These are phyloP conservation scores for Acephala macrosclerotiorum DNA, from an alignment of 2,329 filamentous ascomycete genomes.

Conservation along the genomic window DNA sequence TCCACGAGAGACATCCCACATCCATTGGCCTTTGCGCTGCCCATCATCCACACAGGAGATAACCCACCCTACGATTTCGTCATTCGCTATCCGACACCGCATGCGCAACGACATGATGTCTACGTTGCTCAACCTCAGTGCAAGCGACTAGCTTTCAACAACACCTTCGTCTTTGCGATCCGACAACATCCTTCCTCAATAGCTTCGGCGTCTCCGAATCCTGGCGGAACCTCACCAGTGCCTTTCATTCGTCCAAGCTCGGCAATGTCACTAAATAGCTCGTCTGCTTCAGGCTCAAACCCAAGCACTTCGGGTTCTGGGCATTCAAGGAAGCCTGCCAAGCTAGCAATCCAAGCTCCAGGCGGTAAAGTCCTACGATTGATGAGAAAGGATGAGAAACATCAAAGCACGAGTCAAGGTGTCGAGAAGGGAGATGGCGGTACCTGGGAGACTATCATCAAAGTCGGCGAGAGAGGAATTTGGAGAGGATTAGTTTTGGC, in stretches of 20 bases:
- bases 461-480: conserved; percentile 81
- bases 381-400: conserved; percentile 78
- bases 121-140: conserved; percentile 98
- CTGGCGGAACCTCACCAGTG: conserved; percentile 55
- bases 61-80: conserved; percentile 96
- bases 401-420: conserved; percentile 42
- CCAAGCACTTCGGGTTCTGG: conserved; percentile 54
- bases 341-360: conserved; percentile 92
- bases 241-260: conserved; percentile 68
- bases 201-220: conserved; percentile 47
- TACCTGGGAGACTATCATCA: conserved; percentile 90
- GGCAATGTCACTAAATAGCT: conserved; percentile 69
- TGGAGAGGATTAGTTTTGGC: conserved; percentile 86
- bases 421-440: conserved; percentile 75
- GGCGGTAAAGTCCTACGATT: conserved; percentile 92
- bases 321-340: conserved; percentile 82
- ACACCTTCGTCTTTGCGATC: conserved; percentile 96
- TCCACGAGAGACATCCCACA: conserved; percentile 97
- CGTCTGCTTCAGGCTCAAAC: conserved; percentile 63
- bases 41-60: conserved; percentile 86
- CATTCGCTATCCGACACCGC: conserved; percentile 91
- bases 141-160: conserved; percentile 85
- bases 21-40: conserved; percentile 86
- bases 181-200: conserved; percentile 84
- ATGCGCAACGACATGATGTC: conserved; percentile 96